phyloP scores from a whole-genome alignment of 169 alveolate species.

The Plasmodium gonderi region DNA sequence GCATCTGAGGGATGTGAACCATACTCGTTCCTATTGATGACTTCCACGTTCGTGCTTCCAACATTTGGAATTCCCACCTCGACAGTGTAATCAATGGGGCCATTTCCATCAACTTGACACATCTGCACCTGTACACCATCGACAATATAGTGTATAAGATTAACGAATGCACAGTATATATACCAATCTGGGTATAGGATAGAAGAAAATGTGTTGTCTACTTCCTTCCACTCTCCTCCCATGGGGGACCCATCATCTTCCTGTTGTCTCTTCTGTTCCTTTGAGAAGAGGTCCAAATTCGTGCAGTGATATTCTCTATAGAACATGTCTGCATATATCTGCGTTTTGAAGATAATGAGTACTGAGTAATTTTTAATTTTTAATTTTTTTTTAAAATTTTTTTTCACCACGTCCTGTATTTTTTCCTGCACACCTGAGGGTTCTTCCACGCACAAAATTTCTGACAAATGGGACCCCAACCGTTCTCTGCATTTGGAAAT shows the following conservation, averaged over 20 bases:
- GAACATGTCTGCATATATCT: conserved; percentile 71
- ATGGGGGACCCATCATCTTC: neutral
- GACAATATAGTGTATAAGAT: conserved; percentile 26
- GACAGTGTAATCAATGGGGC: neutral
- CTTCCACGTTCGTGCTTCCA: neutral
- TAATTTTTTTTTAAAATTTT: conserved; percentile 47
- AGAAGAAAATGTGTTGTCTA: too few relatives aligned
- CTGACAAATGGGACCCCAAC: too few relatives aligned
- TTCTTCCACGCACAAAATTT: neutral
- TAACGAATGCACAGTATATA: conserved; percentile 53
- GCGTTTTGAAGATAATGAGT: conserved; percentile 49
- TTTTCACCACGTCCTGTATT: conserved; percentile 16
- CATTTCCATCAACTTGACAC: neutral
- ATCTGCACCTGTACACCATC: neutral
- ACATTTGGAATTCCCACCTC: too few relatives aligned
- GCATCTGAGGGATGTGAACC: neutral
- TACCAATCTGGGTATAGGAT: conserved; percentile 36
- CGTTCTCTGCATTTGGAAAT: too few relatives aligned
- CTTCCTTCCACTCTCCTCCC: too few relatives aligned
- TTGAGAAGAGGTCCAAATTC: neutral
- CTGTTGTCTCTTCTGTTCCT: neutral
- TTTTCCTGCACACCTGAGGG: neutral
- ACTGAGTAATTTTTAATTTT: conserved; percentile 45
- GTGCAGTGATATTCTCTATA: conserved; percentile 52
- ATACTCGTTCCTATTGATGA: neutral